Evolutionary conservation across 2,329 filamentous ascomycete genomes (phyloP).

Genomic region (Aspergillus sclerotialis): DNA sequence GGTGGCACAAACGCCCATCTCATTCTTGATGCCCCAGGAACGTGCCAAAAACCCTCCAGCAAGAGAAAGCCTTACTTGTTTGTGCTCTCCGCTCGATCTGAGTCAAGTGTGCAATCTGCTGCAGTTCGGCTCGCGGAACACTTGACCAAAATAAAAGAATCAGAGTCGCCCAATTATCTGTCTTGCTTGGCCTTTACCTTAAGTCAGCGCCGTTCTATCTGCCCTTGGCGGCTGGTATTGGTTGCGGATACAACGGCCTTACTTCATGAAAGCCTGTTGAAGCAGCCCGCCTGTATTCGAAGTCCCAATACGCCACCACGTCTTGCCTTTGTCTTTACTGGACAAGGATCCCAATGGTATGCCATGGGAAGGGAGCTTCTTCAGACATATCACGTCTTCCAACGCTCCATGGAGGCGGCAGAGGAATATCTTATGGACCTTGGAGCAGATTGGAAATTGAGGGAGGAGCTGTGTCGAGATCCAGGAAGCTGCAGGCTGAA

Average conservation of each 20-base stretch:
- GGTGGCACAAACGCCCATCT: slow-evolving; percentile 16
- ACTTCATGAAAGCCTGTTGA: neutral
- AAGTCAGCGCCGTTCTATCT: neutral
- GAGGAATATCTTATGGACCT: slow-evolving; percentile 1
- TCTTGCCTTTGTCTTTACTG: slow-evolving; percentile 14
- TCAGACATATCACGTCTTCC: neutral
- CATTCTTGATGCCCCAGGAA: slow-evolving; percentile 8
- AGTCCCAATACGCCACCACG: too few species aligned
- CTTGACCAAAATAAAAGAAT: neutral
- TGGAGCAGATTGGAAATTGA: slow-evolving; percentile 9
- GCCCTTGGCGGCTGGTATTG: neutral
- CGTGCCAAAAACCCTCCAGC: neutral
- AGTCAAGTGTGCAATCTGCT: neutral
- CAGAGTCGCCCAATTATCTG: neutral
- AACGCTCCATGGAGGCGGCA: neutral
- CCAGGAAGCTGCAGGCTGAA: neutral
- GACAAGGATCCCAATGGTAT: slow-evolving; percentile 16
- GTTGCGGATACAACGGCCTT: neutral
- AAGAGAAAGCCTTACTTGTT: too few species aligned
- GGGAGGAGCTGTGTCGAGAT: too few species aligned
- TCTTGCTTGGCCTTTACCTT: neutral
- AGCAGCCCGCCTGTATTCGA: neutral
- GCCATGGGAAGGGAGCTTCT: slow-evolving; percentile 11
- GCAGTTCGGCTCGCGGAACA: slow-evolving; percentile 1
- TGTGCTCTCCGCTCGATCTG: too few species aligned